Percentiles rank a stretch among this genome's conserved stretches.
Evolutionary conservation across 192 early-diverging fungal genomes (phyloP).

Genomic region (Coemansia sp.): DNA sequence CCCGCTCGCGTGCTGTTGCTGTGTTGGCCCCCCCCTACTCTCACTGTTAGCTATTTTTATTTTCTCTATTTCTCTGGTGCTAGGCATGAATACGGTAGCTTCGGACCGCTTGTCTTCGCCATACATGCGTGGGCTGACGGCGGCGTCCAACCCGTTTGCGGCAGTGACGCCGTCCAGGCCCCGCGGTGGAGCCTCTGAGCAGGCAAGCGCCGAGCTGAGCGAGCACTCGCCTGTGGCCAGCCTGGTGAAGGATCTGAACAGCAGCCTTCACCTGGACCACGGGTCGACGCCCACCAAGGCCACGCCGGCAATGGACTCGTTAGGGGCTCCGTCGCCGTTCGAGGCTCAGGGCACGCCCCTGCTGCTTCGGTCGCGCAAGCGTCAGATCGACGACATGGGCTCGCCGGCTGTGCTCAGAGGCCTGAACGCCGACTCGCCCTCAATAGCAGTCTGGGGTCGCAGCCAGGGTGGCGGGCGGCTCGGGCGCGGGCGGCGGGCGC

Average conservation of each 20-base stretch:
- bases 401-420: conserved; percentile 13
- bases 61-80: neutral
- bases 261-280: conserved; percentile 27
- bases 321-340: conserved; percentile 10
- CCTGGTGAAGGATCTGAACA: conserved; percentile 31
- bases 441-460: conserved; percentile 16
- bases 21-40: neutral
- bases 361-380: conserved; percentile 25
- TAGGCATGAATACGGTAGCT: conserved; percentile 22
- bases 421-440: conserved; percentile 12
- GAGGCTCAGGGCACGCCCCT: conserved; percentile 11
- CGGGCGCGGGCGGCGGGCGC: too few species aligned
- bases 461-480: conserved; percentile 2
- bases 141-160: conserved; percentile 29
- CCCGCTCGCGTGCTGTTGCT: neutral
- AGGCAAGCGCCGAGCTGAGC: neutral
- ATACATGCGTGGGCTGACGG: conserved; percentile 15
- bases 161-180: conserved; percentile 3
- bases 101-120: conserved; percentile 22
- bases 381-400: conserved; percentile 15
- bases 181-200: neutral
- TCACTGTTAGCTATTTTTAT: neutral
- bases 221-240: conserved; percentile 18
- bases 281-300: neutral
- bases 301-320: conserved; percentile 15